Conservation (phyloP, 2,329 filamentous ascomycete species). For the Nakataea oryzae region DNA sequence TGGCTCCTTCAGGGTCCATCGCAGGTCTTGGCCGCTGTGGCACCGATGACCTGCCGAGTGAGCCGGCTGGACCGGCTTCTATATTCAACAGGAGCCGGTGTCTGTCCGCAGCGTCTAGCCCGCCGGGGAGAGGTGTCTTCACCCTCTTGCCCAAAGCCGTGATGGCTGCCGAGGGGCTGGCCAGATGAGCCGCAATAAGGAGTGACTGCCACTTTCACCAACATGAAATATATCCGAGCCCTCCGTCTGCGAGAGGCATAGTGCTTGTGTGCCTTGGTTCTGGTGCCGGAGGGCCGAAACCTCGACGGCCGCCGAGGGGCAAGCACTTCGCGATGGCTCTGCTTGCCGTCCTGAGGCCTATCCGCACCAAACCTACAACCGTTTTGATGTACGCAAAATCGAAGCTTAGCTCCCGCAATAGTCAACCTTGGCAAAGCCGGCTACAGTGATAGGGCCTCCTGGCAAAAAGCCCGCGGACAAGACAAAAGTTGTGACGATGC, state of each 20-base stretch:
- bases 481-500: background rate
- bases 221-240: background rate
- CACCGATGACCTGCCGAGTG: background rate
- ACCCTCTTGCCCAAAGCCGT: background rate
- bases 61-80: background rate
- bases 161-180: background rate
- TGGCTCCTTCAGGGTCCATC: background rate
- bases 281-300: background rate
- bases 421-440: background rate
- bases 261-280: background rate
- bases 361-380: background rate
- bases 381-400: background rate
- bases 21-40: no score
- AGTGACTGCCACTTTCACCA: background rate
- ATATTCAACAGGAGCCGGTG: background rate
- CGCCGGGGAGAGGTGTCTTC: background rate
- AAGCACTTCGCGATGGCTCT: background rate
- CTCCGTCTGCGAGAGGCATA: background rate
- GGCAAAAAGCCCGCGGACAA: background rate
- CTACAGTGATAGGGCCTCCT: background rate
- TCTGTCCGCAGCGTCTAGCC: background rate
- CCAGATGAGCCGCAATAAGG: background rate
- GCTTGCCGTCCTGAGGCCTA: background rate
- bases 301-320: background rate
- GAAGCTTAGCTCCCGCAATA: background rate